Evolutionary conservation across 2,329 filamentous ascomycete species (phyloP).

Genomic region (Paramyrothecium roridum): DNA sequence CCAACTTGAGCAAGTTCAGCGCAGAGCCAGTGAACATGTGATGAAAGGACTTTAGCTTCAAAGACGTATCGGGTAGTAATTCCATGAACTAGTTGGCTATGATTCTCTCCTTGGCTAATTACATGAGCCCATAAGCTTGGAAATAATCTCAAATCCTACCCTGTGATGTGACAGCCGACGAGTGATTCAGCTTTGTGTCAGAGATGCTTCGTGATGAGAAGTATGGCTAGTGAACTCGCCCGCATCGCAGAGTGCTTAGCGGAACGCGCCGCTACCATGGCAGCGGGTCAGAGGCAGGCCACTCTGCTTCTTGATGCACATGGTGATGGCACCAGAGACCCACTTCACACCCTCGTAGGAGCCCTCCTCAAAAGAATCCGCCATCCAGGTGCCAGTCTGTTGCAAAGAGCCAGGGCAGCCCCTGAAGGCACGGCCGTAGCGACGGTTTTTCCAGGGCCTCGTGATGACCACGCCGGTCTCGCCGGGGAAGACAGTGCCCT

Average conservation of each 20-base stretch:
- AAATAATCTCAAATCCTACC: no score
- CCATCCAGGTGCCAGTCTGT: constrained; percentile 7
- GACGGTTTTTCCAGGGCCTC: not conserved
- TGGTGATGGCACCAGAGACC: constrained; percentile 7
- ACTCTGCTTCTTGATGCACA: constrained; percentile 6
- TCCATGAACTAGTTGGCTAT: no score
- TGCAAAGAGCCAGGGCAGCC: constrained; percentile 6
- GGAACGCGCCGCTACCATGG: constrained; percentile 4
- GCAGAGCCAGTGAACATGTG: no score
- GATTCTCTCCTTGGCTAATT: no score
- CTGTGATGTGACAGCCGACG: no score
- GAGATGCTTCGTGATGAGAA: no score
- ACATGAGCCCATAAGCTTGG: no score
- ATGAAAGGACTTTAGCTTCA: no score
- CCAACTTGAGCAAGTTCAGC: no score
- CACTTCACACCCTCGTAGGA: constrained; percentile 6
- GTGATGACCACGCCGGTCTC: constrained; percentile 10
- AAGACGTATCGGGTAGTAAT: no score
- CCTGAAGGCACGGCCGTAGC: constrained; percentile 7
- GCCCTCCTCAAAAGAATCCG: constrained; percentile 6
- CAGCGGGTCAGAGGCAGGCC: constrained; percentile 6
- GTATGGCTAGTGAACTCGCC: not conserved
- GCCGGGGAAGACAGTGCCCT: constrained; percentile 7
- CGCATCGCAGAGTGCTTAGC: not conserved
- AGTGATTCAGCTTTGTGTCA: no score